Evolutionary conservation across 1,284 basidiomycete genomes (phyloP), one percentile per base, ranked within the genome.

Genomic region (Calocybe gambosa): DNA sequence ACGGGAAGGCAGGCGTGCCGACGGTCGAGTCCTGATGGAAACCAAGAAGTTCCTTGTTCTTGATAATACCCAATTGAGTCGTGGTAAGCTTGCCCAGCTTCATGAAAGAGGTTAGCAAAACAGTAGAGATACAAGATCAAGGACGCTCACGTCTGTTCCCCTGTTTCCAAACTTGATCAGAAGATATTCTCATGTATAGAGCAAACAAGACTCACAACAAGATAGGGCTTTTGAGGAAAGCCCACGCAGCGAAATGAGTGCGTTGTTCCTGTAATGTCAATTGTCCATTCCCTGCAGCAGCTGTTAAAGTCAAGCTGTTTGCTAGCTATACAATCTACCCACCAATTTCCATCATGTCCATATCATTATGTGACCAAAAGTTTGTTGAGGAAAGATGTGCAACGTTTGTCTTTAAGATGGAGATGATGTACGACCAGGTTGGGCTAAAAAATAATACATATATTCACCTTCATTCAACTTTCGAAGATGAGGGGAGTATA

Each of bases 311-410:
- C 25, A 25, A 39, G 29, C 9, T 18, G 20, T 33, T 16, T 16
- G 3, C 7, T n/a, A 34, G 7, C 9, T 29, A 35, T 5, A 1
- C 2, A 16, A 36, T 20, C 2, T 6, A 33, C 19, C 46, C 39
- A 56, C 75, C 74, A 29, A 76, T 75, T 55, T 77, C 74, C 75
- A 80, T 77, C 77, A 78, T 78, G 53, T 80, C 77, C 75, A 78
- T 78, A 50, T 80, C 77, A 50, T 77, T 77, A 54, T 78, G 76
- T 1, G 67, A 63, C 38, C 60, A 71, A 56, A 78, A 80, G 42
- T 72, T 61, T 50, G 72, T 61, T 9, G 64, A 61, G 9, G 65
- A 60, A 29, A 77, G 52, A 49, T 75, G 63, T 25, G 62, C 56
- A 13, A 68, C 69, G 49, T 77, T 76, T 15, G 58, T 67, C 4